These are phyloP conservation scores for Akanthomyces lecanii DNA, from an alignment of 2,329 filamentous ascomycete species.

Conservation along the genomic window DNA sequence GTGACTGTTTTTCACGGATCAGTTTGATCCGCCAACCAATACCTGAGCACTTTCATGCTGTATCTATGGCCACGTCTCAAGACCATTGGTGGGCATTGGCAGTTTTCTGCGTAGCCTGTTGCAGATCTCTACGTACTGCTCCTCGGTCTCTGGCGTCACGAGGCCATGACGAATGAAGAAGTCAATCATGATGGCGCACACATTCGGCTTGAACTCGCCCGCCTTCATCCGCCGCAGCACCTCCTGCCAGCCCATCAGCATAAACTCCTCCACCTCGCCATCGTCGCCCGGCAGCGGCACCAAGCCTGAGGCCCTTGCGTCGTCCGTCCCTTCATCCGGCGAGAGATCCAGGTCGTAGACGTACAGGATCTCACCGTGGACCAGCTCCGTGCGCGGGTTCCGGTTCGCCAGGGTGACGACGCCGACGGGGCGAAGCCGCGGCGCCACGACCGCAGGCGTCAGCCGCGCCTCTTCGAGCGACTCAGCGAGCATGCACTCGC, in stretches of 20 bases:
- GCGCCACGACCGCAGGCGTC: constrained; percentile 25
- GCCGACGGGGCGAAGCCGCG: constrained; percentile 26
- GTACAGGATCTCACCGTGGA: constrained; percentile 49
- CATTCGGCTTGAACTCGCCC: constrained; percentile 82
- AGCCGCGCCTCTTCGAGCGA: constrained; percentile 64
- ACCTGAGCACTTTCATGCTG: background rate
- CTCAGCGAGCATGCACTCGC: constrained; percentile 67
- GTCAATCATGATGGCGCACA: constrained; percentile 71
- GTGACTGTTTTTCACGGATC: too few species aligned
- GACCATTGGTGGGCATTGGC: constrained; percentile 33
- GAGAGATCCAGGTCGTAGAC: constrained; percentile 71
- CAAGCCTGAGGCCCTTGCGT: constrained; percentile 53
- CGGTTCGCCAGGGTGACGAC: constrained; percentile 34
- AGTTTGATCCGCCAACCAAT: background rate
- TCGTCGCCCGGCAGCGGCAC: constrained; percentile 66
- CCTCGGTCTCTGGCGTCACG: constrained; percentile 67
- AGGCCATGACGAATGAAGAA: constrained; percentile 77
- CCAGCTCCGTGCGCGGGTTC: constrained; percentile 25
- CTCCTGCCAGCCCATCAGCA: constrained; percentile 57
- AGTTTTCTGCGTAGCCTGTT: constrained; percentile 41
- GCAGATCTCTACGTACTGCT: constrained; percentile 65
- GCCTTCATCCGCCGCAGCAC: constrained; percentile 58
- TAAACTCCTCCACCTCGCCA: constrained; percentile 69
- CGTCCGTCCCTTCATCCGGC: constrained; percentile 28
- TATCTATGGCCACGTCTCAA: background rate